Evolutionary conservation across 805 yeast species (phyloP).

Genomic region (Metschnikowia lochheadii): DNA sequence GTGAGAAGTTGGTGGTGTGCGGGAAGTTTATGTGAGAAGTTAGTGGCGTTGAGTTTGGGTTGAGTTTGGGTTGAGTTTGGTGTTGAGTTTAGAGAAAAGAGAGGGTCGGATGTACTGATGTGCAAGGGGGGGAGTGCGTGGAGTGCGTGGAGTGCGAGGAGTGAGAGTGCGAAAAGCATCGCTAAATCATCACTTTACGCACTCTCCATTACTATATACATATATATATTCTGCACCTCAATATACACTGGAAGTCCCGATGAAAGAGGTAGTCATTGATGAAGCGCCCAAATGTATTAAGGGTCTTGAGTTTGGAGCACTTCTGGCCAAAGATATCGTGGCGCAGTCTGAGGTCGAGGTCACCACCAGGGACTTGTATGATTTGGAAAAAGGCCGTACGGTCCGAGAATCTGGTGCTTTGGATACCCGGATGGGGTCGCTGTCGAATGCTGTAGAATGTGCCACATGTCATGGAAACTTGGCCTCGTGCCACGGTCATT

Average conservation of each 20-base stretch:
- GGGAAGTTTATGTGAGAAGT: too few species aligned
- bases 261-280: slow-evolving; percentile 59
- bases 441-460: slow-evolving; percentile 82
- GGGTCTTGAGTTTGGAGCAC: slow-evolving; percentile 88
- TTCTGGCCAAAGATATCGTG: slow-evolving; percentile 85
- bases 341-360: slow-evolving; percentile 95
- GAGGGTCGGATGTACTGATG: too few species aligned
- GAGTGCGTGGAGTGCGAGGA: too few species aligned
- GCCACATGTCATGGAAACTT: slow-evolving; percentile 86
- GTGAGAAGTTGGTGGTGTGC: too few species aligned
- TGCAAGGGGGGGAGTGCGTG: too few species aligned
- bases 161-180: too few species aligned
- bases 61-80: too few species aligned
- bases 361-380: slow-evolving; percentile 85
- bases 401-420: slow-evolving; percentile 84
- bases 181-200: not conserved
- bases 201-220: not conserved
- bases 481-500: slow-evolving; percentile 97
- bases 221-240: too few species aligned
- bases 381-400: slow-evolving; percentile 82
- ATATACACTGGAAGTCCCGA: slow-evolving; percentile 6
- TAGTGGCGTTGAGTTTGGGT: too few species aligned
- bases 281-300: slow-evolving; percentile 85
- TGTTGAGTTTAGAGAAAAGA: too few species aligned
- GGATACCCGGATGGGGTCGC: slow-evolving; percentile 91